Evolutionary conservation across 1,284 basidiomycete genomes (phyloP), one percentile per base, ranked within the genome.

Genomic region (Irpex lacteus): DNA sequence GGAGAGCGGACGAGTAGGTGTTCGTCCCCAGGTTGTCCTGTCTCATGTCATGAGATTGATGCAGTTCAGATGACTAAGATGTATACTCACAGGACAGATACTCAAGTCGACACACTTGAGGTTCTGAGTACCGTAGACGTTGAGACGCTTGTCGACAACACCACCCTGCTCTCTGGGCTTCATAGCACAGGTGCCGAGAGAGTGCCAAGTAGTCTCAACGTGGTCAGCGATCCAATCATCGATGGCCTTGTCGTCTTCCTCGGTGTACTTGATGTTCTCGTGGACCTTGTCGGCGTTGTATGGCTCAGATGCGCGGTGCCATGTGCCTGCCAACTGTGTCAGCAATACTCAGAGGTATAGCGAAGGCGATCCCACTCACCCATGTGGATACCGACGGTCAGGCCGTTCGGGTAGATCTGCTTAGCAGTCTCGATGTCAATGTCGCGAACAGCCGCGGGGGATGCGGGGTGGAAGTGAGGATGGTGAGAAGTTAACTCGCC

Each of bases 191-290:
- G 74, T 75, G 18, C 70, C 84, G 74, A 90, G 79, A 71, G 84
- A 86, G 77, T 90, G 88, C 88, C 88, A 90, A 60, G 88, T 90
- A 13, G 88, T 90, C 80, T 90, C 88, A 68, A 90, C 88, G 71
- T 89, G 88, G 71, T 89, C 85, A 65, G 69, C 71, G 55, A 88
- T 76, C 87, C 87, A 89, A 68, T 89, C 82, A 71, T 89, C 88
- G 70, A 89, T 90, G 47, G 86, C 88, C 70, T 85, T 75, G 74
- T 90, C 87, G 72, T 89, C 88, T 59, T 89, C 87, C 67, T 80
- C 77, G 50, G 80, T 81, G 75, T 88, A 88, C 73, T 83, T 79
- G 76, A 89, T 84, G 66, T 88, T 84, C 62, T 88, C 82, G 70
- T 87, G 85, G 15, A 88, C 80, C 75, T 88, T 88, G 69, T 70